Evolutionary conservation across 1,284 basidiomycete genomes (phyloP), one percentile per base, ranked within the genome.

Genomic region (Moniliella sp.): DNA sequence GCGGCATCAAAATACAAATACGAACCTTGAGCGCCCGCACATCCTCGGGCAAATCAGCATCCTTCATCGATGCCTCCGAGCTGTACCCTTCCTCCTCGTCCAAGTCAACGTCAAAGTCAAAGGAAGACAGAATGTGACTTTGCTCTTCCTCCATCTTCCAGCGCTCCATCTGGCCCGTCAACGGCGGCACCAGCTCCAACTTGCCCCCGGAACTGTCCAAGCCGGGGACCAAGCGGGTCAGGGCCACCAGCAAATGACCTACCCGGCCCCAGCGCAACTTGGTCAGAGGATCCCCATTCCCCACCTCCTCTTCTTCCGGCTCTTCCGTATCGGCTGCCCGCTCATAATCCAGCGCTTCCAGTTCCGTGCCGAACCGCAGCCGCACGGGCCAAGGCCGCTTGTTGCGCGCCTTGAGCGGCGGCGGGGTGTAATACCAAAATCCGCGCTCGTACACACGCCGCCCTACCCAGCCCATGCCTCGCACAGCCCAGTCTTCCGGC

Each of bases 391-490:
- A 27, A 0, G 28, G 30, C 11, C 33, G 35, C 15, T 18, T 19
- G 4, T n/a, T 10, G 16, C 23, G 33, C 3, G 32, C 30, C 10
- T 32, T 14, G 4, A 30, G 15, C 25, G 29, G 28, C 0, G 28
- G 30, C 11, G 31, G 35, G 8, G 14, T 31, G 14, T 28, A 7
- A 30, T 46, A 72, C 86, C 84, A 94, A 61, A 77, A 94, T 0
- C 84, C 83, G 27, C 78, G 71, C 56, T 84, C 81, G 57, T 77
- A 91, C 1, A 91, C 74, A 35, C 74, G 72, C 39, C 80, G 69
- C 4, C 79, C 76, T 1, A 80, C 75, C 88, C 88, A 97, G 42
- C 82, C 79, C 73, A 86, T 78, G 3, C 91, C 91, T 18, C 86
- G 71, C 39, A 94, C 62, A 47, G 79, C 80, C 82, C 84, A 93